Evolutionary conservation across 768 basidiomycete genomes (phyloP), one percentile per base, ranked within the genome.

Genomic region (Cantharellus anzutake): DNA sequence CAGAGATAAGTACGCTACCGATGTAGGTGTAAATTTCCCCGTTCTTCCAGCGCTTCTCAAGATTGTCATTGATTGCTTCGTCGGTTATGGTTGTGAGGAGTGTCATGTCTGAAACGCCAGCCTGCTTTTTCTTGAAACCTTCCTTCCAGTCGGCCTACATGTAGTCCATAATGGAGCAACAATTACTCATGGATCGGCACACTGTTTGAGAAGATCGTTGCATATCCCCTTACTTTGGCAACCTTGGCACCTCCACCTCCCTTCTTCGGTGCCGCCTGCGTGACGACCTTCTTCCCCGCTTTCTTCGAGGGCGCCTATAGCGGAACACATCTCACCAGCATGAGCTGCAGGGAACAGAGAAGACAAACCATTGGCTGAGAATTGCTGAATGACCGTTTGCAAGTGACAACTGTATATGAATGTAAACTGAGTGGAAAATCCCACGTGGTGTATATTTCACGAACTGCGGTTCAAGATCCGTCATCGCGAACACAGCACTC

Each of bases 11-110:
- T 37, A 99, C 96, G 65, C 85, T 76, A n/a, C 96, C 96, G 72
- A 99, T 98, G 71, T 98, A 99, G 4, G 96, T 98, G 70, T 99
- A 99, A 65, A 99, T 99, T 73, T 99, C 96, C 59, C 75, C 86
- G 65, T 84, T 92, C 61, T 80, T 84, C 85, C 89, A 98, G 63
- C 96, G 81, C 72, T 94, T 92, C 78, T 96, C 84, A 63, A 99
- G 77, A 70, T 99, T 99, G 58, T 96, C 91, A 70, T 99, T 98
- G 79, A 99, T 82, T 65, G 82, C 84, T 67, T 98, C 94, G 70
- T 99, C 96, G 70, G 87, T 91, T 76, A 98, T 97, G 56, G 89
- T 94, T 34, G 88, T 86, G 60, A 99, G 74, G 62, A 99, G 74
- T 4, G 96, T 99, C 96, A 99, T 99, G 76, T 99, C 96, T 50